Base-by-base conservation (phyloP, 108 stramenopile species). In the Cylindrotheca fusiformis region DNA sequence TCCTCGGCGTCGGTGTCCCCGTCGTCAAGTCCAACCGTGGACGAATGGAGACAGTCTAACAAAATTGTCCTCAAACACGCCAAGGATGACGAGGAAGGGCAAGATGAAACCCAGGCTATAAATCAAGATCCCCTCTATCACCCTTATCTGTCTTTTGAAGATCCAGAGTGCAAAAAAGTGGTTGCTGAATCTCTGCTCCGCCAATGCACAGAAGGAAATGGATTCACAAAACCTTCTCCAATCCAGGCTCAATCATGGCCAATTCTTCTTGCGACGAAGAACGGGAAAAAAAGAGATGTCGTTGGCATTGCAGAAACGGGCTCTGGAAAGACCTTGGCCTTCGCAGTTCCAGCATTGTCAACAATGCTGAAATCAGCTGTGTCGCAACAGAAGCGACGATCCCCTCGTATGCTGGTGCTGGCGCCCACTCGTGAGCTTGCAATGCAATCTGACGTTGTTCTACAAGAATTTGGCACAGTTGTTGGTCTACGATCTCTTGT, bases 161-260 rank as follows among this genome's bases (percentile, higher is more conserved):
- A 81, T 3, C 69, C 71, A 6, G 72, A 74, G 23, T 88, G 88
- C 65, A 36, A 52, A 33, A 61, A 75, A 27, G 52, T 86, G 12
- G 59, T 88, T 47, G 69, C 55, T 55, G 48, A 59, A 59, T 32
- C 60, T 0, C 64, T 94, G 50, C 60, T 90, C 25, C 51, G 79
- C 17, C 93, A 94, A 56, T 94, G 93, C 68, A 85, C 80, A 5
- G 65, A 83, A 49, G 81, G 55, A 12, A 93, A 95, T 72, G 74
- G 74, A 17, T 99, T 97, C 76, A 58, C 60, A 41, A 80, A 61
- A 54, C 98, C 98, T 12, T 90, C 94, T 54, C 96, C 96, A 6
- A 98, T 99, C 68, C 98, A 99, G 72, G 92, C 96, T 6, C 93
- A 98, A 73, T 96, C 96, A 55, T 99, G 99, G 99, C 94, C 92